Evolutionary conservation across 192 early-diverging fungal genomes (phyloP), one percentile per base, ranked within the genome.

Genomic region (Podila epicladia): DNA sequence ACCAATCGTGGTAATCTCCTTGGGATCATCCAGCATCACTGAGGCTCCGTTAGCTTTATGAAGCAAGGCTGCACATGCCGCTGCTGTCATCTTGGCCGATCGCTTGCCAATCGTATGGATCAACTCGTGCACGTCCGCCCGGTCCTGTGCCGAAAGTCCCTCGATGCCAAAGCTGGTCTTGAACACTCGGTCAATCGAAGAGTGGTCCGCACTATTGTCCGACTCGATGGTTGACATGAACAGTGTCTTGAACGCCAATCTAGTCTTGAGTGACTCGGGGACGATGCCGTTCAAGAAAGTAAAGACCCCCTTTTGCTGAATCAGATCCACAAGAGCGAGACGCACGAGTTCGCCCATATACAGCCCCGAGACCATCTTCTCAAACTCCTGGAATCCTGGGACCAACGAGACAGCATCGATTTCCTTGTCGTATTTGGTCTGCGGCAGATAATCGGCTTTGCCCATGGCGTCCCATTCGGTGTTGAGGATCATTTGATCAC

Each of bases 351-450:
- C 97, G 74, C 96, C 95, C 64, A 98, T 77, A 69, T 97, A 98
- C 83, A 93, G 88, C 68, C 96, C 96, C 45, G 94, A 95, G 62
- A 97, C 91, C 89, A 96, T 93, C 85, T 97, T 97, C 85, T 97
- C 97, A 84, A 93, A 97, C 4, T 89, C 89, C 79, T 96, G 96
- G 74, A 91, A 89, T 63, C 89, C 87, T n/a, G 93, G 91, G 74
- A 94, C 92, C 67, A 84, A 78, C 50, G 92, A 92, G 62, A 89
- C 86, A 59, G 86, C 80, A 84, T 97, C 95, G 62, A 97, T 85
- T 57, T 84, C 82, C 63, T 83, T 74, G 85, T 98, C 97, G 82
- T 95, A 96, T 73, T 89, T 89, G 58, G 92, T 96, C 65, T 89
- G 82, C 24, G 95, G 95, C 33, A 98, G 83, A 62, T 95, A 91